phyloP scores from a whole-genome alignment of 2,329 filamentous ascomycete genomes.

The Ascochyta lentis region DNA sequence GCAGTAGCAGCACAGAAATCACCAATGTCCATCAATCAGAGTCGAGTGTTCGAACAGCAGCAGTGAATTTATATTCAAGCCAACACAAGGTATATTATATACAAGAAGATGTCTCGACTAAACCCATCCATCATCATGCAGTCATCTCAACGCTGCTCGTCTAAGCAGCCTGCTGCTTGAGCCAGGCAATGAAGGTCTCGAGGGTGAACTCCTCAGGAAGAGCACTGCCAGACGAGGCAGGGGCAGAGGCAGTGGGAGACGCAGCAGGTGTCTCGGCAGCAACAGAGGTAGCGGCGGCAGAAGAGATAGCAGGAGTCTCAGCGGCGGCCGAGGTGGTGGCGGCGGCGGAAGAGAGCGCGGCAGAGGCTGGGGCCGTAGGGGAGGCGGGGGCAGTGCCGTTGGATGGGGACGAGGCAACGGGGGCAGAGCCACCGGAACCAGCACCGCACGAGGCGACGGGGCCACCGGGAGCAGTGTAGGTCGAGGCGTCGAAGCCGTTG shows the following conservation, averaged over 20 bases:
- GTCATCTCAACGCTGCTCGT: neutral
- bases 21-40: neutral
- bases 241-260: conserved; percentile 7
- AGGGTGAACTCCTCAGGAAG: conserved; percentile 34
- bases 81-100: conserved; percentile 13
- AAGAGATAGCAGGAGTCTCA: conserved; percentile 12
- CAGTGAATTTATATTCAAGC: neutral
- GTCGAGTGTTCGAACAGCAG: neutral
- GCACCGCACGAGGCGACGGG: conserved; percentile 35
- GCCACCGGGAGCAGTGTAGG: conserved; percentile 42
- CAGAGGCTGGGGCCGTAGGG: conserved; percentile 11
- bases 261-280: conserved; percentile 24
- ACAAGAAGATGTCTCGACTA: conserved; percentile 10
- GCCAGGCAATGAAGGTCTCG: conserved; percentile 34
- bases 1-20: no score
- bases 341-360: conserved; percentile 9
- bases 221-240: conserved; percentile 22
- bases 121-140: neutral
- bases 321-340: conserved; percentile 2
- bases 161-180: conserved; percentile 26
- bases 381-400: conserved; percentile 17
- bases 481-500: conserved; percentile 41
- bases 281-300: conserved; percentile 17
- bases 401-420: conserved; percentile 13
- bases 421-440: conserved; percentile 24